Conservation (phyloP, 129 eudicot species). For the Flaveria linearis region DNA sequence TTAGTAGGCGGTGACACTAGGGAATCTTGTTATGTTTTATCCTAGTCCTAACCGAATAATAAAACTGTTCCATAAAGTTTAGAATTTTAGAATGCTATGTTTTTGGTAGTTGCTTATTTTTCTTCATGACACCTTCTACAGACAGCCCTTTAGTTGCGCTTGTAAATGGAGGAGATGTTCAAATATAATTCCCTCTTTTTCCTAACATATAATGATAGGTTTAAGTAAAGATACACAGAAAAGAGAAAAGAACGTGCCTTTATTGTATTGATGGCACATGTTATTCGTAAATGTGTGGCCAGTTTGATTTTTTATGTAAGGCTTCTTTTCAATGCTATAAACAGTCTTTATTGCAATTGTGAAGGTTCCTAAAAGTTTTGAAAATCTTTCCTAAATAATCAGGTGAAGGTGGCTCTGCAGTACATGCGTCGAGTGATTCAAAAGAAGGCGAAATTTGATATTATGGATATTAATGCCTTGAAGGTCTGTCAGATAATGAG, state of each 20-base stretch:
- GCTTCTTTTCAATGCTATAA: conserved; percentile 19
- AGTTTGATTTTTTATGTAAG: neutral
- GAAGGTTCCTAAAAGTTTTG: conserved; percentile 12
- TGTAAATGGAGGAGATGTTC: neutral
- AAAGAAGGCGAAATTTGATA: conserved; percentile 95
- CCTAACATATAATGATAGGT: neutral
- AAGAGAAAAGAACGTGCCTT: neutral
- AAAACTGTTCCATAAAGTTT: neutral
- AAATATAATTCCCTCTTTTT: neutral
- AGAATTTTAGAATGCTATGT: neutral
- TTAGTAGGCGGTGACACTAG: neutral
- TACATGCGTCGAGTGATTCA: conserved; percentile 90
- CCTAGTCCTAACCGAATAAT: neutral
- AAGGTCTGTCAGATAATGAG: conserved; percentile 48
- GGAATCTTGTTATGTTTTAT: conserved; percentile 9
- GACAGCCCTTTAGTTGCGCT: neutral
- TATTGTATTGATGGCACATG: neutral
- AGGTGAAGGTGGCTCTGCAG: conserved; percentile 92
- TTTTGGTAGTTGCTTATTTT: neutral
- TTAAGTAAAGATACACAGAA: neutral
- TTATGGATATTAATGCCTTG: conserved; percentile 65
- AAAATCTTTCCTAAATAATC: conserved; percentile 19
- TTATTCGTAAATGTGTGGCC: neutral
- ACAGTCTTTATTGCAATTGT: conserved; percentile 4
- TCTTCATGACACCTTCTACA: neutral